Percentiles rank a stretch among this genome's conserved stretches.
These are phyloP conservation scores for Fraxinus sp. DNA, from an alignment of 305 asterid genomes.

Conservation along the genomic window DNA sequence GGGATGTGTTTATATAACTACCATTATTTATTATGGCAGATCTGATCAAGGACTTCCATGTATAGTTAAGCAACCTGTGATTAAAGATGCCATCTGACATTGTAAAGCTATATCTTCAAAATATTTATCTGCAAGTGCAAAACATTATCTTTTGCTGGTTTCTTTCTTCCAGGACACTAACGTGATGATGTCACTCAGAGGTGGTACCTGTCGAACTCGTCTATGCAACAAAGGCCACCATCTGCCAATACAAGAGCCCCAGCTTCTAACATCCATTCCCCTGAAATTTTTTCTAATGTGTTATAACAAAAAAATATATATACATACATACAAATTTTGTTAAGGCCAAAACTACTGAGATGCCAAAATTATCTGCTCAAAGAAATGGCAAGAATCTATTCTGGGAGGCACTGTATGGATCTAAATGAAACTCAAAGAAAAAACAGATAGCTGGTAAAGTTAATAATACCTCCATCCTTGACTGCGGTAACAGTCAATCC, in stretches of 20 bases:
- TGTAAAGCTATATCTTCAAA: not conserved
- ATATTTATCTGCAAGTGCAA: not conserved
- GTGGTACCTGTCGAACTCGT: conserved; percentile 89
- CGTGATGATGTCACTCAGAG: not conserved
- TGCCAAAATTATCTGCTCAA: not conserved
- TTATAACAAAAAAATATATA: conserved; percentile 9
- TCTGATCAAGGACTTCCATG: conserved; percentile 5
- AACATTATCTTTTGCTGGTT: not conserved
- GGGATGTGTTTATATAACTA: not conserved
- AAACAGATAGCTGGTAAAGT: conserved; percentile 11
- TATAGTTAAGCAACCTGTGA: not conserved
- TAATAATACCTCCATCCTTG: conserved; percentile 84
- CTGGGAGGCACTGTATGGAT: not conserved
- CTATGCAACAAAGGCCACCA: conserved; percentile 98
- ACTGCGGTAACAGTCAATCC: conserved; percentile 98
- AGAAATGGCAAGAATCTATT: not conserved
- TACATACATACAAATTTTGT: not conserved
- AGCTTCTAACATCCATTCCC: conserved; percentile 99
- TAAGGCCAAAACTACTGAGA: not conserved
- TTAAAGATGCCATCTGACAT: not conserved
- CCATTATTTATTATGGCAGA: conserved; percentile 2
- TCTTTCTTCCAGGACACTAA: not conserved
- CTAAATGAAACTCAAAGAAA: conserved; percentile 21
- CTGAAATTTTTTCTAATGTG: conserved; percentile 41
- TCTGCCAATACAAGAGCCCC: conserved; percentile 98